Conservation (phyloP, 495 filamentous ascomycete genomes). For the Penicillium waksmanii region DNA sequence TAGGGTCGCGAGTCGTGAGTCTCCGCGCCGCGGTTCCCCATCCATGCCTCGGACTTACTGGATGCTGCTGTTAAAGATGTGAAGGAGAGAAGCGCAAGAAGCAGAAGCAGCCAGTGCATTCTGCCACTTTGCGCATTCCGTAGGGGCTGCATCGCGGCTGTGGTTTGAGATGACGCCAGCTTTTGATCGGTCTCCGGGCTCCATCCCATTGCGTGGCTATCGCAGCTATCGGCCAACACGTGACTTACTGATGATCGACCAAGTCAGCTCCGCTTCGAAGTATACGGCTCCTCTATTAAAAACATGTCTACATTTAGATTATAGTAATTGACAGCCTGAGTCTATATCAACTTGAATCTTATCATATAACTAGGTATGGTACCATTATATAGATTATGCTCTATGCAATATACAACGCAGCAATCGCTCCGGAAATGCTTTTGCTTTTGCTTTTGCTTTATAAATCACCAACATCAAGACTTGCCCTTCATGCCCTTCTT, state of each 20-base stretch:
- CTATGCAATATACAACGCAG: slow-evolving; percentile 8
- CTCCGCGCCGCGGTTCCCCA: too few species aligned
- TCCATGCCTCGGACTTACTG: neutral
- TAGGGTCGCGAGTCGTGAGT: too few species aligned
- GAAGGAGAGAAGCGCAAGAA: slow-evolving; percentile 4
- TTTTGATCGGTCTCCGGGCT: neutral
- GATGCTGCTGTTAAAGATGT: slow-evolving; percentile 9
- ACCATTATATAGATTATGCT: slow-evolving; percentile 1
- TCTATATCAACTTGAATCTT: too few species aligned
- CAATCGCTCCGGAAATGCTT: slow-evolving; percentile 1
- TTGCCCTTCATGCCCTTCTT: slow-evolving; percentile 56
- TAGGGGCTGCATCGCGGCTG: neutral
- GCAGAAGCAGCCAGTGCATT: slow-evolving; percentile 4
- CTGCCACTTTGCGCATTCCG: neutral
- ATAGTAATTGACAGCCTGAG: too few species aligned
- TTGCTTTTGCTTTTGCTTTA: too few species aligned
- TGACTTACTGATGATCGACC: too few species aligned
- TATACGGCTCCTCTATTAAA: too few species aligned
- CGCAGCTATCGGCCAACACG: neutral
- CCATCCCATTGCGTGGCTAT: neutral
- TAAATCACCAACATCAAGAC: slow-evolving; percentile 26
- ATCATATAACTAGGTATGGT: neutral
- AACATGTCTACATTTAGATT: neutral
- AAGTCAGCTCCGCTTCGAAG: too few species aligned
- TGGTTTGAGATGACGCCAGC: neutral